Evolutionary conservation across 345 rosid species (phyloP), one percentile per base, ranked within the genome.

Genomic region (Cardiospermum halicacabum): DNA sequence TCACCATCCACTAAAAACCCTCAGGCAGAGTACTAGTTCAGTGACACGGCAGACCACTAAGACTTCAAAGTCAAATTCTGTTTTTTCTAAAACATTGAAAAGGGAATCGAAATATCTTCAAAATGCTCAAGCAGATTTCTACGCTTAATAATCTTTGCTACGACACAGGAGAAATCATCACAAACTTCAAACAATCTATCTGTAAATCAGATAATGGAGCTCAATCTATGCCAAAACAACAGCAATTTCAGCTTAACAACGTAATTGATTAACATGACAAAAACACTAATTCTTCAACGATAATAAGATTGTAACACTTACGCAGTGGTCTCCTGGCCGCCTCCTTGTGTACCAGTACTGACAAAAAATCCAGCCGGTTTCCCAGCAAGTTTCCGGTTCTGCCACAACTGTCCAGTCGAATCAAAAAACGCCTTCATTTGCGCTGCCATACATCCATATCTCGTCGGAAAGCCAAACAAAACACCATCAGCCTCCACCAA

Each of bases 251-350:
- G 55, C 42, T 47, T 47, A 16, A 39, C 19, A 37, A 40, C 15
- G 15, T 60, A 42, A 60, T 27, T 24, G 18, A 40, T 40, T 60
- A 19, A 26, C 16, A 19, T 8, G n/a, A n/a, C n/a, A n/a, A n/a
- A n/a, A n/a, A 34, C 39, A 34, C 6, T 34, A 6, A 50, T 11
- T 45, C 28, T 16, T 22, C 26, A 55, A 43, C 9, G 18, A 61
- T 13, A 30, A 50, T 1, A 47, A 64, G 1, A 16, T 24, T 3
- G 13, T 0, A 13, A 50, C 42, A 30, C 93, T 81, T 80, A 85
- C 91, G 87, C 94, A 21, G 87, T 89, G 21, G 97, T 89, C 75
- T 89, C 97, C 71, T 91, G 96, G 34, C 94, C 96, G 72, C 96
- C 94, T 4, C 97, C 96, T 56, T 89, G 96, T 15, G 96, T 86